Evolutionary conservation across 2,329 filamentous ascomycete genomes (phyloP).

Genomic region (Didymella arachidicola): DNA sequence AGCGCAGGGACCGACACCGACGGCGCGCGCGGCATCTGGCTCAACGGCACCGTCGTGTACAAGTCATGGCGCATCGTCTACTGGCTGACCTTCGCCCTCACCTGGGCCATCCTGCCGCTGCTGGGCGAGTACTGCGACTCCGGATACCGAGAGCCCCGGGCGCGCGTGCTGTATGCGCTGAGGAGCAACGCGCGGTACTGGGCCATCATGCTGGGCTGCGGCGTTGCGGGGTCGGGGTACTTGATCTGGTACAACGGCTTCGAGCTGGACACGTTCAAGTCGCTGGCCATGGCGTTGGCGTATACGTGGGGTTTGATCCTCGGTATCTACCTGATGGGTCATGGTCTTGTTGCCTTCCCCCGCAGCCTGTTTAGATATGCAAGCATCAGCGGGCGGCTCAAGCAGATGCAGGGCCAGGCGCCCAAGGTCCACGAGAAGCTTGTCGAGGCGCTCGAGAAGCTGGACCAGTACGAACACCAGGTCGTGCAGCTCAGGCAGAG

Average conservation of each 20-base stretch:
- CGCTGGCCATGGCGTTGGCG: conserved; percentile 87
- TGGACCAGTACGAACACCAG: conserved; percentile 83
- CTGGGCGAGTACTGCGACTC: conserved; percentile 95
- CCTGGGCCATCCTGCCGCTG: conserved; percentile 92
- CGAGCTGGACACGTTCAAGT: conserved; percentile 76
- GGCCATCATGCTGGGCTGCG: conserved; percentile 75
- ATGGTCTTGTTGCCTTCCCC: conserved; percentile 91
- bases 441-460: conserved; percentile 78
- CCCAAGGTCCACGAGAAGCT: conserved; percentile 86
- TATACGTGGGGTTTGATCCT: conserved; percentile 93
- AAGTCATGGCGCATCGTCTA: conserved; percentile 96
- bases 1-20: conserved; percentile 77
- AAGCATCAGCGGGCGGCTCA: conserved; percentile 75
- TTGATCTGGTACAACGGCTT: conserved; percentile 81
- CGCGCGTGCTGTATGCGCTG: conserved; percentile 82
- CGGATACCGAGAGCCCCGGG: conserved; percentile 86
- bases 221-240: conserved; percentile 78
- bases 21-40: conserved; percentile 81
- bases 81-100: conserved; percentile 94
- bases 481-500: conserved; percentile 79
- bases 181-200: conserved; percentile 90
- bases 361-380: conserved; percentile 80
- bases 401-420: conserved; percentile 78
- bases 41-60: conserved; percentile 77
- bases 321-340: conserved; percentile 97